A percentile compares a stretch with the other conserved stretches of the same genome.
phyloP scores from a whole-genome alignment of 1,284 basidiomycete species.

The Rhodofomes roseus region DNA sequence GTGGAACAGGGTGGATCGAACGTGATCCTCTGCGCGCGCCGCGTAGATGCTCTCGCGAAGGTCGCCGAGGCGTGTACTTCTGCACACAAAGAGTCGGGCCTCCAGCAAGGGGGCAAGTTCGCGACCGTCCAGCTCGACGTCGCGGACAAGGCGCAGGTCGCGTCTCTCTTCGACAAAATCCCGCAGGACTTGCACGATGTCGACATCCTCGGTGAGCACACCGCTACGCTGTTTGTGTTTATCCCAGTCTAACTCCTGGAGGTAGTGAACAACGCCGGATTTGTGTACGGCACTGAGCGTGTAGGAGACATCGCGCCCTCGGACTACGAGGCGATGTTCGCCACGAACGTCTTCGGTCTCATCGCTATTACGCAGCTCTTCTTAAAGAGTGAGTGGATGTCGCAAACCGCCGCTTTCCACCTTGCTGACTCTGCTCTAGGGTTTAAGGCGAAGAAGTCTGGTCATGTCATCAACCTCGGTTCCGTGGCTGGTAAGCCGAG shows the following conservation, averaged over 20 bases:
- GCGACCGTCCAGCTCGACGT: constrained; percentile 70
- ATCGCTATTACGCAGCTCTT: constrained; percentile 81
- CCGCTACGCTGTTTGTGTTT: neutral
- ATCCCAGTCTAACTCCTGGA: neutral
- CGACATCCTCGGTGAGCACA: constrained; percentile 66
- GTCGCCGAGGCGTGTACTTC: constrained; percentile 61
- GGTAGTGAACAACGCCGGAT: constrained; percentile 85
- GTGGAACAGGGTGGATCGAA: constrained; percentile 67
- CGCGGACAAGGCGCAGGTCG: constrained; percentile 66
- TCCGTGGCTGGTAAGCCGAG: constrained; percentile 72
- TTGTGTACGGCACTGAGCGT: constrained; percentile 79
- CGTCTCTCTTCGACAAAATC: constrained; percentile 62
- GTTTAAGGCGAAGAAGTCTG: constrained; percentile 85
- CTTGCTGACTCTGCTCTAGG: constrained; percentile 39
- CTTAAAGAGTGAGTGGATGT: constrained; percentile 51
- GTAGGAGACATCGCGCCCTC: constrained; percentile 75
- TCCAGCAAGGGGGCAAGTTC: constrained; percentile 72
- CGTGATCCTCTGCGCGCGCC: constrained; percentile 70
- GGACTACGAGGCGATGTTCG: constrained; percentile 87
- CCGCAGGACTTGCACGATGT: constrained; percentile 64
- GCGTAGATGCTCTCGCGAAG: constrained; percentile 59
- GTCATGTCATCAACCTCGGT: constrained; percentile 95
- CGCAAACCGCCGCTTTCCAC: neutral
- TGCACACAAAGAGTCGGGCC: constrained; percentile 70
- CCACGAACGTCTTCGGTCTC: constrained; percentile 89